Base-by-base conservation (phyloP, 495 filamentous ascomycete genomes). In the Clavariopsis aquatica region DNA sequence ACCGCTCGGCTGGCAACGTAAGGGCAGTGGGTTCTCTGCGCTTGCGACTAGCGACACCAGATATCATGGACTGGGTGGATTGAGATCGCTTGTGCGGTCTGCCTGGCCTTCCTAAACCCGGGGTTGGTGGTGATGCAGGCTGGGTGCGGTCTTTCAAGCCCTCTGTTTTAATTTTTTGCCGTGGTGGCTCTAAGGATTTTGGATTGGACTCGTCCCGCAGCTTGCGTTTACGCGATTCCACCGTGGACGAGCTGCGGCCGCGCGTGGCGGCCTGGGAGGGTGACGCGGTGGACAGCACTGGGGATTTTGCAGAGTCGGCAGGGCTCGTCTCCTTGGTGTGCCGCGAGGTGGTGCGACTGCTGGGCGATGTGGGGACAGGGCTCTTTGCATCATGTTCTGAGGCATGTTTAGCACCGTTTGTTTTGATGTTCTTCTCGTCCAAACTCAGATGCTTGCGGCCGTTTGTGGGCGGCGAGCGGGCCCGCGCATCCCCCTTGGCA, bases 201-300 rank as follows among this genome's bases (percentile, higher is more conserved):
- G 56, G 49, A 54, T 57, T 36, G 1, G 63, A 57, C 22, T 70
- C 68, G 27, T 71, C 68, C n/a, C 58, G 64, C n/a, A 64, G 49
- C 54, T 71, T 71, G 55, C 68, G 68, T 29, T 71, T 71, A 15
- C 60, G 53, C 12, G 58, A 60, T 29, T 71, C 68, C 1, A 61
- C 36, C 1, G 68, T 60, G 27, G 68, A 71, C 29, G 56, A 41
- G 52, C 68, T 71, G 24, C 68, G 64, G 24, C 60, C 68, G 24
- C 67, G 67, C n/a, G 45, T 59, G 26, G 67, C 60, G 46, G 59
- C 57, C 10, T 38, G 62, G 6, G 57, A 31, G 8, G 67, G 62
- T 17, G 67, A 70, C 13, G 58, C 19, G 10, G 62, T 34, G 36
- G 67, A 52, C 19, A 53, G 57, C 10, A 28, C 57, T 24, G 62